Evolutionary conservation across 169 alveolate species (phyloP).

Genomic region (Eimeria sp.): DNA sequence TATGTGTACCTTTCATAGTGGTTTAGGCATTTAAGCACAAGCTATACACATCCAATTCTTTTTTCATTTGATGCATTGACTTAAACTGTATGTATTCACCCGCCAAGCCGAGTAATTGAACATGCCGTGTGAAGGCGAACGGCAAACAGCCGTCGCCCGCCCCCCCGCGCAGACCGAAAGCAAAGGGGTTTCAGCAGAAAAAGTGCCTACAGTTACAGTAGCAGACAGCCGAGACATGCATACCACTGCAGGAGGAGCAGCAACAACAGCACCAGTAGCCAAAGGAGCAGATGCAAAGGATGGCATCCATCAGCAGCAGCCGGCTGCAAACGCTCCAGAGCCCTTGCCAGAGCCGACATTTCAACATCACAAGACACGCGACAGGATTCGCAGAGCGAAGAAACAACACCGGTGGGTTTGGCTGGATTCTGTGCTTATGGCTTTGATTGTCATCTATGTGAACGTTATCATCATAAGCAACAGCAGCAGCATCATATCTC

Average conservation of each 20-base stretch:
- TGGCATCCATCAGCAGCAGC: not conserved
- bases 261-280: slow-evolving; percentile 6
- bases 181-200: not conserved
- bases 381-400: slow-evolving; percentile 67
- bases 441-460: not conserved
- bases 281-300: no score
- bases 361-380: slow-evolving; percentile 69
- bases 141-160: not conserved
- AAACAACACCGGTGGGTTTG: slow-evolving; percentile 73
- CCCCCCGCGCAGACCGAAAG: not conserved
- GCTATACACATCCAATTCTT: no score
- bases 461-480: not conserved
- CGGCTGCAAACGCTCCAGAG: not conserved
- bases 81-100: no score
- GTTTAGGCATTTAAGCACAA: no score
- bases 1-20: no score
- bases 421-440: not conserved
- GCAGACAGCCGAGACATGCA: not conserved
- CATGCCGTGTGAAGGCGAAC: slow-evolving; percentile 43
- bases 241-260: not conserved
- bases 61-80: no score
- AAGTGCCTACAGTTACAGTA: not conserved
- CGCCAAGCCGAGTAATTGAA: no score
- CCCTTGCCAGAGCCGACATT: slow-evolving; percentile 30
- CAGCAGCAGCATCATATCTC: not conserved